Evolutionary conservation across 2,329 filamentous ascomycete species (phyloP).

Genomic region (Aureobasidium zeae): DNA sequence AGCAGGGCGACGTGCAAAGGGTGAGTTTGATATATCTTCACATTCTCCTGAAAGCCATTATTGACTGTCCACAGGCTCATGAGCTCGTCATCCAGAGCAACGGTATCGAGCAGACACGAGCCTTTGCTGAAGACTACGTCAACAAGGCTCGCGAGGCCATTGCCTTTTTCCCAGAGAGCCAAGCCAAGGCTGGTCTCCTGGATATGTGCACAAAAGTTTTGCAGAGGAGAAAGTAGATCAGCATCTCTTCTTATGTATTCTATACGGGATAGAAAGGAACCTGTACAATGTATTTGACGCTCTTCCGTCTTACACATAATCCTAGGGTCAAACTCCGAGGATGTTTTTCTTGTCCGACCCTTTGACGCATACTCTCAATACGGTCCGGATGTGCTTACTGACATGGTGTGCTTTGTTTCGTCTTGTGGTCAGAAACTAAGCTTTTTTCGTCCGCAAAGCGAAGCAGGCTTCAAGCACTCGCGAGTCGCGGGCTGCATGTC

Average conservation of each 20-base stretch:
- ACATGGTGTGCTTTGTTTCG: too few relatives aligned
- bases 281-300: constrained; percentile 14
- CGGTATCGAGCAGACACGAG: constrained; percentile 85
- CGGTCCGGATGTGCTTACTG: too few relatives aligned
- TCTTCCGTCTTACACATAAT: too few relatives aligned
- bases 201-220: constrained; percentile 93
- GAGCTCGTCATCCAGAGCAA: constrained; percentile 74
- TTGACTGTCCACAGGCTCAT: constrained; percentile 55
- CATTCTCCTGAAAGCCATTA: background rate
- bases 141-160: constrained; percentile 84
- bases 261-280: constrained; percentile 1
- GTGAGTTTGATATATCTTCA: constrained; percentile 45
- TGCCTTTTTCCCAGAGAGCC: constrained; percentile 76
- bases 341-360: too few relatives aligned
- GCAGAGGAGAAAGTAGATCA: constrained; percentile 66
- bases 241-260: constrained; percentile 10
- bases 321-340: too few relatives aligned
- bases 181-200: constrained; percentile 81
- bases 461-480: too few relatives aligned
- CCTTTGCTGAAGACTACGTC: constrained; percentile 81
- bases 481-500: too few relatives aligned
- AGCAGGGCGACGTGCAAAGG: constrained; percentile 72
- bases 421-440: too few relatives aligned
- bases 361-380: too few relatives aligned
- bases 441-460: too few relatives aligned